phyloP scores from a whole-genome alignment of 257 asterid genomes.

The Solanum virginianum region DNA sequence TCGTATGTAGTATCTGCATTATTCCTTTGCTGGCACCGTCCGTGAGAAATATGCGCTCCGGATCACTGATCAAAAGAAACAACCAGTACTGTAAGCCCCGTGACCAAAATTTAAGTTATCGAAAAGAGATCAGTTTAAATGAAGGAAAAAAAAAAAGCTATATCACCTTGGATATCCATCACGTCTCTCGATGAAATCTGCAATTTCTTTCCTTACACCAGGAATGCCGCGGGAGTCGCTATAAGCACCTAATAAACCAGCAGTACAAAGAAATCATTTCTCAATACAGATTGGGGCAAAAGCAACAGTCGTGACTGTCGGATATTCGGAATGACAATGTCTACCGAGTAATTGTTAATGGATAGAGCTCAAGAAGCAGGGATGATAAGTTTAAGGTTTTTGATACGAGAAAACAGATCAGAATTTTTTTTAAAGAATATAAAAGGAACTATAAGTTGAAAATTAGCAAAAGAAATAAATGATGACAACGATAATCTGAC shows the following conservation, averaged over 20 bases:
- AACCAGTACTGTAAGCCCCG: not conserved
- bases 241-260: slow-evolving; percentile 63
- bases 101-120: not conserved
- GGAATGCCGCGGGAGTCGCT: slow-evolving; percentile 97
- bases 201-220: slow-evolving; percentile 89
- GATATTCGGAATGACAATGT: not conserved
- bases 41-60: slow-evolving; percentile 81
- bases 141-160: not conserved
- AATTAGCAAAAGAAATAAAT: not conserved
- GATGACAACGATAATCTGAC: not conserved
- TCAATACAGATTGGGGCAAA: not conserved
- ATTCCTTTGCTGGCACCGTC: slow-evolving; percentile 99
- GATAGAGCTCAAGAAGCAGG: not conserved
- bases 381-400: not conserved
- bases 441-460: not conserved
- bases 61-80: slow-evolving; percentile 48
- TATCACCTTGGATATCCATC: slow-evolving; percentile 93
- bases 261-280: not conserved
- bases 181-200: slow-evolving; percentile 90
- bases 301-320: too few species aligned
- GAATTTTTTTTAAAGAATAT: not conserved
- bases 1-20: slow-evolving; percentile 61
- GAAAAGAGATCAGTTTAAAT: not conserved
- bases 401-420: not conserved
- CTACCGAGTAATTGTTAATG: not conserved